A percentile compares a stretch with the other conserved stretches of the same genome.
Evolutionary conservation across 371 early-diverging fungal genomes (phyloP).

Genomic region (Mucor irregularis): DNA sequence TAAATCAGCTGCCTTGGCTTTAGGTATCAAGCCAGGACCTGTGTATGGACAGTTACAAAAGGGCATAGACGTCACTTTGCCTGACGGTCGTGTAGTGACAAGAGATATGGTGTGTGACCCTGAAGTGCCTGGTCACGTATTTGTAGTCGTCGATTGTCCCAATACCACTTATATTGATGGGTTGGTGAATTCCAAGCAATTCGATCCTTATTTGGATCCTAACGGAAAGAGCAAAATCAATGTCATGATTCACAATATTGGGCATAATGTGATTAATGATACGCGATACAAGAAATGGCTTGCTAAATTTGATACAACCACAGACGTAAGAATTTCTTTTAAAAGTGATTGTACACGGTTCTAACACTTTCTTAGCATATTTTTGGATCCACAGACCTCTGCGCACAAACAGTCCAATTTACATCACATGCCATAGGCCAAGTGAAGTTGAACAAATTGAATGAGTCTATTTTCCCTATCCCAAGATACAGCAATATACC

Average conservation of each 20-base stretch:
- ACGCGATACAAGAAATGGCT: constrained; percentile 78
- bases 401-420: constrained; percentile 64
- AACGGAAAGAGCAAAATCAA: constrained; percentile 17
- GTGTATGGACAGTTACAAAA: constrained; percentile 66
- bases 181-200: constrained; percentile 50
- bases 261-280: constrained; percentile 67
- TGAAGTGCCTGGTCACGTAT: constrained; percentile 47
- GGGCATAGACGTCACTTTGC: constrained; percentile 68
- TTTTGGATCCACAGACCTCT: constrained; percentile 55
- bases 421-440: constrained; percentile 55
- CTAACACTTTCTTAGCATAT: constrained; percentile 58
- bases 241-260: constrained; percentile 72
- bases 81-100: constrained; percentile 71
- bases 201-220: constrained; percentile 33
- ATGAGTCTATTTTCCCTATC: constrained; percentile 62
- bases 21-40: constrained; percentile 80
- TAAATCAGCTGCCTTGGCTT: constrained; percentile 63
- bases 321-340: constrained; percentile 47
- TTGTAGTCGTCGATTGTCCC: constrained; percentile 90
- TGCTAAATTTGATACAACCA: constrained; percentile 61
- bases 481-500: constrained; percentile 62
- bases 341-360: neutral
- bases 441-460: constrained; percentile 59
- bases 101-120: constrained; percentile 70
- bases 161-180: constrained; percentile 60